These are phyloP conservation scores for Aspergillus awamori DNA, from an alignment of 2,329 filamentous ascomycete species.

Conservation along the genomic window DNA sequence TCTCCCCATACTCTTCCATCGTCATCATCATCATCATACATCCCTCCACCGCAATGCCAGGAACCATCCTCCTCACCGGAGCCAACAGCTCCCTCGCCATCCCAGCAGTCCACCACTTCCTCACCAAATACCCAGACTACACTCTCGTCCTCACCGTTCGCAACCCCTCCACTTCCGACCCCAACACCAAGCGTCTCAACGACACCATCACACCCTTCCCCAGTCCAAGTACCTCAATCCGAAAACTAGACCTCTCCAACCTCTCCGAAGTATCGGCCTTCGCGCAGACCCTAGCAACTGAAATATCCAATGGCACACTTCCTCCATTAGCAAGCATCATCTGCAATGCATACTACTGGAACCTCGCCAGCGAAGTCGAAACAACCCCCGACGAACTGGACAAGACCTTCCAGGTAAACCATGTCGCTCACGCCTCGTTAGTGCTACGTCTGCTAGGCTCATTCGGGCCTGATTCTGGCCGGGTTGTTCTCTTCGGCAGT, in stretches of 20 bases:
- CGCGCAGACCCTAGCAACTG: not conserved
- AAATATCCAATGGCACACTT: slow-evolving; percentile 8
- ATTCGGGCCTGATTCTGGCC: not conserved
- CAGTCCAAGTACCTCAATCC: not conserved
- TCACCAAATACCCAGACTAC: slow-evolving; percentile 4
- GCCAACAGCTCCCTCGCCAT: slow-evolving; percentile 6
- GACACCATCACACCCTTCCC: not conserved
- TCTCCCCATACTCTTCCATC: not conserved
- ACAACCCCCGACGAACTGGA: slow-evolving; percentile 5
- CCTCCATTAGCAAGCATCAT: slow-evolving; percentile 12
- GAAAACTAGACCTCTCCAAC: slow-evolving; percentile 8
- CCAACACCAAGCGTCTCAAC: not conserved
- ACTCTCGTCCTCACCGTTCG: slow-evolving; percentile 7
- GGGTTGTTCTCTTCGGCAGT: slow-evolving; percentile 2
- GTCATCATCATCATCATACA: not conserved
- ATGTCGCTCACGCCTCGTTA: slow-evolving; percentile 8
- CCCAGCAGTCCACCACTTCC: not conserved
- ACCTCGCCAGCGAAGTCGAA: not conserved
- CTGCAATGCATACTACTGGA: slow-evolving; percentile 16
- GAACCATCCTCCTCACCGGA: slow-evolving; percentile 11
- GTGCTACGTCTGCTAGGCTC: slow-evolving; percentile 8
- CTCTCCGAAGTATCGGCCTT: slow-evolving; percentile 5
- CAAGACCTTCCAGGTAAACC: slow-evolving; percentile 12
- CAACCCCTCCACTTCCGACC: slow-evolving; percentile 1
- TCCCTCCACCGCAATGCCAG: slow-evolving; percentile 1